Conservation (phyloP, 1,139 yeast genomes). For the Suhomyces ambrosiae region DNA sequence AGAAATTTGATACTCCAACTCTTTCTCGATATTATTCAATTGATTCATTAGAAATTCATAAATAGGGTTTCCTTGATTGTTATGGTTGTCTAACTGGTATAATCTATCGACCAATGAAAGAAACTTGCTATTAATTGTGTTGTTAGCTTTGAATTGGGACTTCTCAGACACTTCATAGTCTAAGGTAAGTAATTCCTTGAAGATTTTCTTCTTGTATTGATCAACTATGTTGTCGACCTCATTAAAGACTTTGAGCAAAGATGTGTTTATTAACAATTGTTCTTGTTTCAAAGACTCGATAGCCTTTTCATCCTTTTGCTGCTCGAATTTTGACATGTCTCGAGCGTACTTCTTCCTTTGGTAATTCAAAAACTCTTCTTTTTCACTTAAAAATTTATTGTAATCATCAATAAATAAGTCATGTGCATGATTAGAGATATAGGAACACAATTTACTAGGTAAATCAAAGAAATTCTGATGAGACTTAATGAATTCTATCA, state of each 20-base stretch:
- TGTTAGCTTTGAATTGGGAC: slow-evolving; percentile 1
- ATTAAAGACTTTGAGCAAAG: slow-evolving; percentile 53
- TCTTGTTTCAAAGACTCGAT: slow-evolving; percentile 25
- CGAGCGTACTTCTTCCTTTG: slow-evolving; percentile 21
- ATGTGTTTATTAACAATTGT: slow-evolving; percentile 34
- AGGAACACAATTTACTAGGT: slow-evolving; percentile 60
- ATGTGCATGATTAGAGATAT: slow-evolving; percentile 63
- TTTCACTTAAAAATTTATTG: slow-evolving; percentile 50
- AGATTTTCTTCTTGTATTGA: slow-evolving; percentile 62
- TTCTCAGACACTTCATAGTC: slow-evolving; percentile 35
- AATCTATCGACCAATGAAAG: slow-evolving; percentile 59
- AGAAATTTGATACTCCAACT: slow-evolving; percentile 38
- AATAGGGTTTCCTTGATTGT: slow-evolving; percentile 65
- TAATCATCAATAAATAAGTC: slow-evolving; percentile 73
- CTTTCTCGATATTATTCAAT: slow-evolving; percentile 35
- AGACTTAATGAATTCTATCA: slow-evolving; percentile 63
- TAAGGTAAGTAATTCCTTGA: slow-evolving; percentile 55
- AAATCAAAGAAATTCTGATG: slow-evolving; percentile 71
- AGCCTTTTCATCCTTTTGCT: slow-evolving; percentile 19
- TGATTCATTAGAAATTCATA: slow-evolving; percentile 53
- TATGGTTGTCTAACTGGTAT: slow-evolving; percentile 38
- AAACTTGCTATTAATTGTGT: slow-evolving; percentile 33
- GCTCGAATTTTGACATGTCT: slow-evolving; percentile 17
- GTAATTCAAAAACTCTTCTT: slow-evolving; percentile 20
- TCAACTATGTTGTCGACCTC: slow-evolving; percentile 68